Evolutionary conservation across 2,329 filamentous ascomycete genomes (phyloP).

Genomic region (Fusarium camptoceras): DNA sequence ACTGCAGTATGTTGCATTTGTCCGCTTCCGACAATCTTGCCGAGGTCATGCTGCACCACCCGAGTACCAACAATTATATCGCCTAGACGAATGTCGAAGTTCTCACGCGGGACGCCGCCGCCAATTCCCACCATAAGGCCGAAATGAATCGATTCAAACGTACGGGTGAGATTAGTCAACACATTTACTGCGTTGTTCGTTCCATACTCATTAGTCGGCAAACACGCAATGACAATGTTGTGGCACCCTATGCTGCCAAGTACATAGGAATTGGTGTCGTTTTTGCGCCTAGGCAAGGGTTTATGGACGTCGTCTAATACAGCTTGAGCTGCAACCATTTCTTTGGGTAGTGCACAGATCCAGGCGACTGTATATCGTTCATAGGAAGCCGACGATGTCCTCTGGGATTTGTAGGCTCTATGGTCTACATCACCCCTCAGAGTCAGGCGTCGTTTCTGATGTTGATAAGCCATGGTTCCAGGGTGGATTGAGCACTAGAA

Average conservation of each 20-base stretch:
- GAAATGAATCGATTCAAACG: rapidly evolving
- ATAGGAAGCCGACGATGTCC: rapidly evolving
- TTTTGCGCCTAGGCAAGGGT: neutral
- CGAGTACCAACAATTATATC: neutral
- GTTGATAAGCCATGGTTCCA: neutral
- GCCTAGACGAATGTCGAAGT: neutral
- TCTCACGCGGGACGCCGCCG: neutral
- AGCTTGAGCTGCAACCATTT: constrained; percentile 43
- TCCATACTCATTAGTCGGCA: constrained; percentile 35
- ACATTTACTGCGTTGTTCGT: neutral
- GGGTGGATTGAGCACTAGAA: no score
- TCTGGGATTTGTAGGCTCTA: neutral
- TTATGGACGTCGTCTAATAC: constrained; percentile 47
- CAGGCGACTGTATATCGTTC: constrained; percentile 48
- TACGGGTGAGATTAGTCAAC: neutral
- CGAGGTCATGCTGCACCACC: neutral
- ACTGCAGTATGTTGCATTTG: neutral
- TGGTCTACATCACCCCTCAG: rapidly evolving
- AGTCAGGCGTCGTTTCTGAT: neutral
- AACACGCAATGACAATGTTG: constrained; percentile 44
- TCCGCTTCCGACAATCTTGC: neutral
- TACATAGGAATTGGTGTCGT: constrained; percentile 44
- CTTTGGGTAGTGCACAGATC: constrained; percentile 47
- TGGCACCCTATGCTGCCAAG: constrained; percentile 40
- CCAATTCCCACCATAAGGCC: neutral